These are phyloP conservation scores for Aphanomyces cochlioides DNA, from an alignment of 352 stramenopile genomes.

Conservation along the genomic window DNA sequence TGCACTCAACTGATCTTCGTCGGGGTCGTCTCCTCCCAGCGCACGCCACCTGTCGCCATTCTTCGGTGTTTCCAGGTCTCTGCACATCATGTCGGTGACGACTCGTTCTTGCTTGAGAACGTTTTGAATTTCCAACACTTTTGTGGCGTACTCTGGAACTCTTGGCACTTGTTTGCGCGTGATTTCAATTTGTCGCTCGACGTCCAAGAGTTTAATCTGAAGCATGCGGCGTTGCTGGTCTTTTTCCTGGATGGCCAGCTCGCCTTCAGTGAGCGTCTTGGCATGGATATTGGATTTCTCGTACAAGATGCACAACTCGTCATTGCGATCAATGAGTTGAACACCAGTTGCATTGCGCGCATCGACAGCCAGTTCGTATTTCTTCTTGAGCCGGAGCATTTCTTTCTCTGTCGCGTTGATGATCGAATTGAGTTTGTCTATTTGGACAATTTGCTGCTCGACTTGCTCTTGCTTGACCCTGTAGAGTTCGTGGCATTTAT, in stretches of 20 bases:
- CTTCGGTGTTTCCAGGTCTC: conserved; percentile 88
- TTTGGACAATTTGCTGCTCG: conserved; percentile 94
- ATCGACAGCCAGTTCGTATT: conserved; percentile 86
- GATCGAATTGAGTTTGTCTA: conserved; percentile 93
- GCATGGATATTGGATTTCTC: conserved; percentile 91
- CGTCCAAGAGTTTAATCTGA: conserved; percentile 61
- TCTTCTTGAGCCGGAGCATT: conserved; percentile 90
- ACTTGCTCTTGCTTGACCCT: conserved; percentile 87
- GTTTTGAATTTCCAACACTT: conserved; percentile 72
- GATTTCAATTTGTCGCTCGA: conserved; percentile 73
- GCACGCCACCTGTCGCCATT: conserved; percentile 85
- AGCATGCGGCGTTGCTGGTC: conserved; percentile 83
- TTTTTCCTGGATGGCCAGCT: conserved; percentile 71
- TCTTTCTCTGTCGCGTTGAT: conserved; percentile 89
- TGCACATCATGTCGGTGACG: conserved; percentile 85
- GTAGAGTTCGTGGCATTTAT: conserved; percentile 88
- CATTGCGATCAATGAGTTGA: conserved; percentile 93
- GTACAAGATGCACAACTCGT: conserved; percentile 94
- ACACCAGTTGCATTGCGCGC: conserved; percentile 85
- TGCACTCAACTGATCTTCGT: conserved; percentile 80
- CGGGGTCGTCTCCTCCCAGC: conserved; percentile 85
- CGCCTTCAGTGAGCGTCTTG: conserved; percentile 71
- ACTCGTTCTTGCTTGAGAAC: conserved; percentile 82
- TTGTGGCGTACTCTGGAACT: conserved; percentile 73
- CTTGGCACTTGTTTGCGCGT: conserved; percentile 67